A percentile compares a stretch with the other conserved stretches of the same genome.
Conservation (phyloP, 73 alveolate species). For the Uronychia binucleata region DNA sequence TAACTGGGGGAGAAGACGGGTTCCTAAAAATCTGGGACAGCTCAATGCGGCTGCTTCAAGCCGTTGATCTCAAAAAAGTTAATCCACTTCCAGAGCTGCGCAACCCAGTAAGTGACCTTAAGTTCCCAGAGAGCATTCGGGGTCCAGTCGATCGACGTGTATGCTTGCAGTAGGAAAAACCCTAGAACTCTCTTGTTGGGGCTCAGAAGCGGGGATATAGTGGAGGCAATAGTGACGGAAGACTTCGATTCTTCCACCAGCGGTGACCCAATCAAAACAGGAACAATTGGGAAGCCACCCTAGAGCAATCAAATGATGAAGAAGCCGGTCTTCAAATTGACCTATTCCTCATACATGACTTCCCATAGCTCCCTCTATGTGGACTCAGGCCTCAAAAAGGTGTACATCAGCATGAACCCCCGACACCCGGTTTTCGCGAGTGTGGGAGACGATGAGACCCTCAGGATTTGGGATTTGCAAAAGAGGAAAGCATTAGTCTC, state of each 20-base stretch:
- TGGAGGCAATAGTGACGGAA: slow-evolving; percentile 43
- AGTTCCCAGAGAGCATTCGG: slow-evolving; percentile 51
- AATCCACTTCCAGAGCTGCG: slow-evolving; percentile 45
- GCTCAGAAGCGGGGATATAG: slow-evolving; percentile 63
- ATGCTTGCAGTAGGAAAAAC: slow-evolving; percentile 55
- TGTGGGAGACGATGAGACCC: slow-evolving; percentile 91
- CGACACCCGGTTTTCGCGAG: slow-evolving; percentile 75
- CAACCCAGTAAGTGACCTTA: slow-evolving; percentile 16
- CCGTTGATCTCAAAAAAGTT: slow-evolving; percentile 40
- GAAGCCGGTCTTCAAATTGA: slow-evolving; percentile 3
- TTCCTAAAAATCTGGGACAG: slow-evolving; percentile 92
- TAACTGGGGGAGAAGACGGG: slow-evolving; percentile 97
- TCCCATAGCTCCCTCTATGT: slow-evolving; percentile 54
- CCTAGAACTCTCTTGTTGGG: slow-evolving; percentile 58
- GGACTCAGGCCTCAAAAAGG: slow-evolving; percentile 58
- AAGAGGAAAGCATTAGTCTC: slow-evolving; percentile 73
- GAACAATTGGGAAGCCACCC: background rate
- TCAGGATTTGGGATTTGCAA: slow-evolving; percentile 87
- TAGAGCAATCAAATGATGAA: background rate
- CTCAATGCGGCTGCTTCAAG: slow-evolving; percentile 38
- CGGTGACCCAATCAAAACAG: slow-evolving; percentile 14
- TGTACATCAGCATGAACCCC: slow-evolving; percentile 71
- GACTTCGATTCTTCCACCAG: slow-evolving; percentile 14
- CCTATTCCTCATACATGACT: slow-evolving; percentile 19
- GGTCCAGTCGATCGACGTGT: slow-evolving; percentile 55